Base-by-base conservation (phyloP, 495 filamentous ascomycete species). In the Massariosphaeria phaeospora region DNA sequence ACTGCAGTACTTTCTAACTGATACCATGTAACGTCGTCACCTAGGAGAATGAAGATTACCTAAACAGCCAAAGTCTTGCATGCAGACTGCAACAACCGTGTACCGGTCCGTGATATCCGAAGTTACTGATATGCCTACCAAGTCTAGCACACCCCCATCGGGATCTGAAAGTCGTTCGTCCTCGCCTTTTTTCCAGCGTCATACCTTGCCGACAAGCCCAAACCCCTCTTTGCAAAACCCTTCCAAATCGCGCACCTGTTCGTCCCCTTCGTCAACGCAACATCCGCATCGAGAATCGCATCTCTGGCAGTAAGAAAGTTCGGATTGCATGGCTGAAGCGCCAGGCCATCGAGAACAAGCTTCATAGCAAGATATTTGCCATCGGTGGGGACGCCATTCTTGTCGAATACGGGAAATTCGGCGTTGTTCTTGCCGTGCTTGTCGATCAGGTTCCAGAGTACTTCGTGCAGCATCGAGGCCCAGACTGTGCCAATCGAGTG, bases 191-290 rank as follows among this genome's bases (percentile, higher is more conserved):
- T 56, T 27, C 21, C 53, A 35, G 42, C 48, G 40, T 48, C 20
- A 43, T 52, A 52, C 44, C 24, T 60, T 20, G 72, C 72, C 49
- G 60, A 66, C 11, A 63, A 25, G 7, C 75, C 75, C 5, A 77
- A 60, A 2, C 75, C 75, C 13, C 75, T 61, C 71, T 78, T 78
- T 34, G 77, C 76, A 59, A 80, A 74, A 70, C 63, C 76, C 2
- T 54, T 76, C 77, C 77, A 80, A 52, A 80, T 66, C 62, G 72
- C 73, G 46, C 76, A 80, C 39, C 51, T 46, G 53, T 80, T 80
- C 43, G 66, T 68, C 7, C 77, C 77, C 5, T 70, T 72, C 15
- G 76, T 79, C n/a, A 79, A 55, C 4, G 68, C 69, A 23, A 56
- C 46, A 57, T 80, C 77, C 0, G 76, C 77, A 55, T 80, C 76